phyloP scores from a whole-genome alignment of 2,329 filamentous ascomycete genomes.

The Aspergillus floridensis region DNA sequence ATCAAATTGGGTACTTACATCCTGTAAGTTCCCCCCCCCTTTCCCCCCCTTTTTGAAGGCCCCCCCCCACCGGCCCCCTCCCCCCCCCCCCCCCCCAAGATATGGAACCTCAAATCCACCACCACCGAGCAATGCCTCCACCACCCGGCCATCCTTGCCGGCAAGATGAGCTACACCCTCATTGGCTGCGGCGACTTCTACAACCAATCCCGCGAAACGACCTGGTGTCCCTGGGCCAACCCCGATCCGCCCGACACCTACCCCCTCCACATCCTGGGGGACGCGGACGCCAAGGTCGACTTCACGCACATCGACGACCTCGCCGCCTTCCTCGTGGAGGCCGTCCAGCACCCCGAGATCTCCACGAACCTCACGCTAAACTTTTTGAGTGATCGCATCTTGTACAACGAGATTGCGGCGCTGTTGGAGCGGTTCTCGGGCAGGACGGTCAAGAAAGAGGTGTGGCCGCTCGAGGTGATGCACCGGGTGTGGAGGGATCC shows the following conservation, averaged over 20 bases:
- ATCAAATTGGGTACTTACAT: no score
- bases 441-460: slow-evolving; percentile 11
- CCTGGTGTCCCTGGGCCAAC: slow-evolving; percentile 29
- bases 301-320: slow-evolving; percentile 28
- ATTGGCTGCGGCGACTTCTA: slow-evolving; percentile 34
- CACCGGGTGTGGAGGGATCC: slow-evolving; percentile 3
- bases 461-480: slow-evolving; percentile 17
- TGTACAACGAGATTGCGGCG: slow-evolving; percentile 20
- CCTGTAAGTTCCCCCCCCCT: no score
- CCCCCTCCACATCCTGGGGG: slow-evolving; percentile 24
- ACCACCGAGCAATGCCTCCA: background rate
- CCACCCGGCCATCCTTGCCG: background rate
- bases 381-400: slow-evolving; percentile 25
- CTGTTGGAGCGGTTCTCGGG: slow-evolving; percentile 21
- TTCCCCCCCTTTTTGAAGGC: no score
- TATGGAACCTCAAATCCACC: background rate
- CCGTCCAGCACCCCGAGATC: slow-evolving; percentile 21
- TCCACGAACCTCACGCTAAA: slow-evolving; percentile 24
- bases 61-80: no score
- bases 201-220: slow-evolving; percentile 27
- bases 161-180: slow-evolving; percentile 25
- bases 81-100: no score
- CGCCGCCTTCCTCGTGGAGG: slow-evolving; percentile 25
- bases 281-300: slow-evolving; percentile 23
- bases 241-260: slow-evolving; percentile 16